Conservation (phyloP, 805 yeast genomes). For the Lipomyces japonicus region DNA sequence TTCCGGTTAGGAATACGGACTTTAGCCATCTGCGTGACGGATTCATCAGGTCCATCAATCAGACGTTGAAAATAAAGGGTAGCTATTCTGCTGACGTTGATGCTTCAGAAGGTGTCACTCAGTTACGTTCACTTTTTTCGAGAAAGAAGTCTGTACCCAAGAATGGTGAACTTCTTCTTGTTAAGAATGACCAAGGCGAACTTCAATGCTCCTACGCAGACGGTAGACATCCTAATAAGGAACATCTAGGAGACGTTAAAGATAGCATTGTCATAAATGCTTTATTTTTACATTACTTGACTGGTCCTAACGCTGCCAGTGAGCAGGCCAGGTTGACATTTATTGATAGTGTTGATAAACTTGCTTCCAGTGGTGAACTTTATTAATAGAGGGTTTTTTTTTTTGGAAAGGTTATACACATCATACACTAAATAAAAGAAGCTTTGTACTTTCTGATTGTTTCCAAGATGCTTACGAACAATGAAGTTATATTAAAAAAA, state of each 20-base stretch:
- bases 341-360: constrained; percentile 6
- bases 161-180: constrained; percentile 62
- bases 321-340: constrained; percentile 35
- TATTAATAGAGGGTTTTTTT: no score
- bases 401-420: no score
- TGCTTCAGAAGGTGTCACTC: constrained; percentile 60
- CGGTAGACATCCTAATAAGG: constrained; percentile 2
- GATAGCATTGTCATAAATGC: constrained; percentile 62
- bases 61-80: constrained; percentile 39
- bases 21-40: constrained; percentile 89
- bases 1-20: constrained; percentile 88
- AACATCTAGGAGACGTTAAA: constrained; percentile 54
- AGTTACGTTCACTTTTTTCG: constrained; percentile 58
- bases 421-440: no score
- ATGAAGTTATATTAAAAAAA: neutral
- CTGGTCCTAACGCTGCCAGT: constrained; percentile 64
- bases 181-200: constrained; percentile 48
- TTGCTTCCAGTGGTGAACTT: neutral
- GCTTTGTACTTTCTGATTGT: neutral
- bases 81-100: constrained; percentile 39
- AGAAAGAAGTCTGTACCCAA: constrained; percentile 71
- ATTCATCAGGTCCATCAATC: constrained; percentile 70
- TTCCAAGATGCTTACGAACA: neutral
- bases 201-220: constrained; percentile 33
- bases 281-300: constrained; percentile 71